Evolutionary conservation across 495 filamentous ascomycete species (phyloP), one percentile per base, ranked within the genome.

Genomic region (Oleoguttula mirabilis): DNA sequence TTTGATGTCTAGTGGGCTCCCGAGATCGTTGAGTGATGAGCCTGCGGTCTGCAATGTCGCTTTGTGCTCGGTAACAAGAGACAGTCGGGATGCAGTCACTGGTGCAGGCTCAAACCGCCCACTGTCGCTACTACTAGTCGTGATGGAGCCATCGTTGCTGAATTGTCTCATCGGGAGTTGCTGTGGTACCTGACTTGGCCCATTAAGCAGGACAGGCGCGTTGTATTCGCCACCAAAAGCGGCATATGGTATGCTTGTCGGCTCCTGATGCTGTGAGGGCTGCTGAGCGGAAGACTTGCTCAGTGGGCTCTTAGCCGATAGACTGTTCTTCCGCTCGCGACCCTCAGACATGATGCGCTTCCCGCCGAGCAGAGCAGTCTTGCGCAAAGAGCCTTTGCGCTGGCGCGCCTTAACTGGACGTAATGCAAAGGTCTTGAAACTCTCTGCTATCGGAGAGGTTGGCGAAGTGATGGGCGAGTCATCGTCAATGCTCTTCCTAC

Each of bases 341-440:
- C 44, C 34, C 30, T 47, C 49, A 4, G 43, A 31, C 32, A 44
- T 6, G 20, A 38, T 39, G 6, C 49, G 32, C 34, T 32, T 35
- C 15, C 44, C 58, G 10, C 59, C 55, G 3, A 64, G 43, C 16
- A 64, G 42, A 11, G 57, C 60, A 3, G 57, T 59, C 51, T 64
- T 64, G 36, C 60, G 43, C 42, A 64, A 39, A 19, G 61, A 64
- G 12, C 54, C 58, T 45, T 80, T 77, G 32, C 88, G 77, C 43
- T 78, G 76, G 19, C 86, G 72, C 7, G 78, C 80, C 54, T 80
- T 81, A 35, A 65, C 67, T 62, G 17, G 70, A 65, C 67, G 75
- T 70, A 43, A 75, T 67, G 50, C 74, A 22, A 38, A 34, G 14
- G 21, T 32, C 17, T 36, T 32, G 11, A 36, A 34, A 16, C 30